Evolutionary conservation across 148 eudicot genomes (phyloP), one percentile per base, ranked within the genome.

Genomic region (Rhododendron simsii): DNA sequence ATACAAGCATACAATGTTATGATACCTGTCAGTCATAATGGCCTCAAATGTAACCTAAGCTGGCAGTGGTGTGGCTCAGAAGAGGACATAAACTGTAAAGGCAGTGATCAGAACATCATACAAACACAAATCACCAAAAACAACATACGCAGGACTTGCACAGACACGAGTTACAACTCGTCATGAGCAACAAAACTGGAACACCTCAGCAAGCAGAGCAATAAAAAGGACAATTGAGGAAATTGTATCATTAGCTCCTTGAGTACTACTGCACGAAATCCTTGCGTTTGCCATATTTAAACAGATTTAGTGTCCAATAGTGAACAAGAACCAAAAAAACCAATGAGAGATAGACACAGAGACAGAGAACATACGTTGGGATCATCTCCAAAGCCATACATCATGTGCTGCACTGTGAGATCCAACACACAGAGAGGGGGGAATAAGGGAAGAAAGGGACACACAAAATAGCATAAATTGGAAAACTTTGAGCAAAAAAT

Each of bases 381-480:
- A 87, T 95, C 98, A 69, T 96, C 99, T 47, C 99, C 99, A 80
- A 95, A 95, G 67, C 99, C 98, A 91, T 95, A 96, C 98, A 95
- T 92, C 97, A 96, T 96, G 84, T 95, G 99, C 90, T 95, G 99
- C 94, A 96, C 99, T 95, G 97, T 83, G 82, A 28, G 85, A 86
- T 37, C 48, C 71, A 78, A 53, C 9, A 45, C n/a, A 87, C 51
- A 77, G 18, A 83, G 6, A 57, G 67, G 4, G 48, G 45, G 51
- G 16, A 39, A 30, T 59, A 20, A 21, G 48, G 7, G 4, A 39
- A 16, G 23, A 39, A 20, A 75, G 44, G n/a, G 37, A 59, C 39
- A 15, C 1, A 23, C 18, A 63, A 69, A 79, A 30, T 74, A 3
- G 45, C 6, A 84, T 35, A 86, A 53, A 47, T 23, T 63, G 11